Conservation (phyloP, 768 basidiomycete genomes). For the Lentinula sp. region DNA sequence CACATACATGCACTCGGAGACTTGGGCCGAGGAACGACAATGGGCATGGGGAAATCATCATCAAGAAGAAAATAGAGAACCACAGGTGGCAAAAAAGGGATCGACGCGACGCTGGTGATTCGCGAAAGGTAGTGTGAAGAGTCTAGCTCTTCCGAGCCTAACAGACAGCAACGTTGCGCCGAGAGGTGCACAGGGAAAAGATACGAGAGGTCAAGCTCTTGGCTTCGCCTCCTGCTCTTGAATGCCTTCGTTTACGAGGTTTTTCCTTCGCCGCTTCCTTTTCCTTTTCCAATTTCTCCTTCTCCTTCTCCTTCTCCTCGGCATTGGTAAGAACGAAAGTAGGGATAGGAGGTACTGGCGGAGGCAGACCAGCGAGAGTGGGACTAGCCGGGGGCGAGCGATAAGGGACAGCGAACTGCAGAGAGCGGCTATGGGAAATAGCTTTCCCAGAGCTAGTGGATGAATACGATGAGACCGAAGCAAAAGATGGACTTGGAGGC, state of each 20-base stretch:
- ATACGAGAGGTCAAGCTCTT: not conserved
- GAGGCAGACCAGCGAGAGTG: conserved; percentile 32
- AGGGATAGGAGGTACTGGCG: conserved; percentile 55
- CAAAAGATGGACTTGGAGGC: not conserved
- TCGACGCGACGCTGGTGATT: too few species aligned
- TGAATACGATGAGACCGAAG: not conserved
- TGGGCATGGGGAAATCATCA: not conserved
- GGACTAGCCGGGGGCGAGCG: conserved; percentile 50
- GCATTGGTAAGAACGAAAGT: conserved; percentile 32
- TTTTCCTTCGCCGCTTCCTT: not conserved
- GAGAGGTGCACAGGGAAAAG: not conserved
- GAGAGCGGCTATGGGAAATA: conserved; percentile 19
- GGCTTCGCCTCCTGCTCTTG: not conserved
- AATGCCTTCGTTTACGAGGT: not conserved
- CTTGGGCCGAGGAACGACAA: not conserved
- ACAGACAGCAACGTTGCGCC: not conserved
- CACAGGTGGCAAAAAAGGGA: not conserved
- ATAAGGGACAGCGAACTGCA: conserved; percentile 32
- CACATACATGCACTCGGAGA: not conserved
- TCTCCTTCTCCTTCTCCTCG: conserved; percentile 2
- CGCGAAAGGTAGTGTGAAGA: not conserved
- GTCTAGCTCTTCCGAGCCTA: not conserved
- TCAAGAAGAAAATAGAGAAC: not conserved
- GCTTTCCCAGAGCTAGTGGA: not conserved
- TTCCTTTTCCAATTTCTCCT: not conserved